These are phyloP conservation scores for Plasmodium gonderi DNA, from an alignment of 169 alveolate genomes.

Conservation along the genomic window DNA sequence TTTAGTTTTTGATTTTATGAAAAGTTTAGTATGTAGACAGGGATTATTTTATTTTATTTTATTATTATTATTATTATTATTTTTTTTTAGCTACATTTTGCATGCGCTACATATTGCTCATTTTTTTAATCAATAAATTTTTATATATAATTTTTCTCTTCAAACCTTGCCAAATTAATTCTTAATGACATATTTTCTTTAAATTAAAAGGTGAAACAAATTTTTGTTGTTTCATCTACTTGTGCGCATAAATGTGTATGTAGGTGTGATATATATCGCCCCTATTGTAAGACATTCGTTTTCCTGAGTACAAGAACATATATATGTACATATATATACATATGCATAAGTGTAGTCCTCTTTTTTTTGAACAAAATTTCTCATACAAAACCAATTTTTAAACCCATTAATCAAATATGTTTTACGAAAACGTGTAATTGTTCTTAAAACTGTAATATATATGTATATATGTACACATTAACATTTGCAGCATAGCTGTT, in stretches of 20 bases:
- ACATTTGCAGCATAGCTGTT: not conserved
- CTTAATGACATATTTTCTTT: not conserved
- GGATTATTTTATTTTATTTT: not conserved
- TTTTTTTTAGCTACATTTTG: not conserved
- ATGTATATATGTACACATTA: not conserved
- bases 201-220: not conserved
- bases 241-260: not conserved
- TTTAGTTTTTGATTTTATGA: not conserved
- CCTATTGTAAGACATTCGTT: not conserved
- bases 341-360: not conserved
- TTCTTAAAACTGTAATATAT: not conserved
- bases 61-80: not conserved
- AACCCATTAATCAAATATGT: not conserved
- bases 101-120: not conserved
- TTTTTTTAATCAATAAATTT: not conserved
- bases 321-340: not conserved
- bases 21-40: not conserved
- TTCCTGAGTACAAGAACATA: not conserved
- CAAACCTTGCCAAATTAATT: not conserved
- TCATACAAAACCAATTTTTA: not conserved
- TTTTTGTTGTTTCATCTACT: not conserved
- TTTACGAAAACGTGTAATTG: not conserved
- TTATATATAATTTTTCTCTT: conserved; percentile 1
- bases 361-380: not conserved
- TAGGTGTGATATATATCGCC: not conserved